Conservation (phyloP, 2,329 filamentous ascomycete species). For the Proliferodiscus dingleyae region DNA sequence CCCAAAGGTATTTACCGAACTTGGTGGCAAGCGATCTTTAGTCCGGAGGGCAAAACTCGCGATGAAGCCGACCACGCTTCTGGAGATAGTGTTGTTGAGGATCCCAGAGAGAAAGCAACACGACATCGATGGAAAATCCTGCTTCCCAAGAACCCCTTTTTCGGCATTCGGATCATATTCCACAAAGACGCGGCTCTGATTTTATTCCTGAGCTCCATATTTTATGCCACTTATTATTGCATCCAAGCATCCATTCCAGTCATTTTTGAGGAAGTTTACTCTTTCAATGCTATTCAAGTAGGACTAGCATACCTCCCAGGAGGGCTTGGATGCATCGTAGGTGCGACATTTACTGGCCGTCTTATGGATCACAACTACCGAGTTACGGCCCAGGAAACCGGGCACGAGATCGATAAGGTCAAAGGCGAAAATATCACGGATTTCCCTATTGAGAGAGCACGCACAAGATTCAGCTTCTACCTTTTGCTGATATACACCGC, state of each 20-base stretch:
- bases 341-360: slow-evolving; percentile 30
- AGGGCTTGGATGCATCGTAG: slow-evolving; percentile 1
- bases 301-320: slow-evolving; percentile 15
- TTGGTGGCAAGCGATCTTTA: neutral
- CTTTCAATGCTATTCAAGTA: slow-evolving; percentile 32
- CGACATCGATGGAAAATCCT: neutral
- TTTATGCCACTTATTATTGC: slow-evolving; percentile 44
- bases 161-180: slow-evolving; percentile 30
- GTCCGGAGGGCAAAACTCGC: neutral
- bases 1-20: neutral
- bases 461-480: slow-evolving; percentile 13
- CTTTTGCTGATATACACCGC: slow-evolving; percentile 13
- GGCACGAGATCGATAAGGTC: slow-evolving; percentile 39
- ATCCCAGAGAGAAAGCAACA: neutral
- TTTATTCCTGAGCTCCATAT: slow-evolving; percentile 33
- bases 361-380: slow-evolving; percentile 52
- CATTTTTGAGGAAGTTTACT: slow-evolving; percentile 40
- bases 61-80: neutral
- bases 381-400: slow-evolving; percentile 39
- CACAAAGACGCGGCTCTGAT: slow-evolving; percentile 35
- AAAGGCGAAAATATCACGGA: slow-evolving; percentile 42
- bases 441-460: slow-evolving; percentile 30
- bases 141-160: slow-evolving; percentile 31
- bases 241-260: slow-evolving; percentile 41
- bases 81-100: no score